These are phyloP conservation scores for Aureobasidium melanogenum DNA, from an alignment of 2,329 filamentous ascomycete genomes.

Conservation along the genomic window DNA sequence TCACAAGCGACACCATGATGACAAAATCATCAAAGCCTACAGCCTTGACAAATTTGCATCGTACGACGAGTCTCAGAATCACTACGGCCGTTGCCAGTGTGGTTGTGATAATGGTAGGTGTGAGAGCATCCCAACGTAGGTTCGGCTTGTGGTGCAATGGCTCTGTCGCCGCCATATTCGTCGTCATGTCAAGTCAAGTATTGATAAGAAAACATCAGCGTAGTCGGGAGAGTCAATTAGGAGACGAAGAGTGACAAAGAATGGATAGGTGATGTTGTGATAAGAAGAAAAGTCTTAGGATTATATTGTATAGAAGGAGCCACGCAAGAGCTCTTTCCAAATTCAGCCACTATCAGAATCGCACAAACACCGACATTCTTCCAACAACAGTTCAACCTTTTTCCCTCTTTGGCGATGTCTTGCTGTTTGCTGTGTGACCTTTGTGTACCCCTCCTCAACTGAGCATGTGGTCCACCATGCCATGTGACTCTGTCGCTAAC, in stretches of 20 bases:
- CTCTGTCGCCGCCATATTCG: neutral
- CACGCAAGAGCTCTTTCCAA: neutral
- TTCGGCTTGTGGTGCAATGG: neutral
- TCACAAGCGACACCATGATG: conserved; percentile 27
- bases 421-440: neutral
- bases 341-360: neutral
- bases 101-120: conserved; percentile 24
- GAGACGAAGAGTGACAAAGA: neutral
- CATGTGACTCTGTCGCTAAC: neutral
- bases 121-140: conserved; percentile 16
- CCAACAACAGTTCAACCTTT: neutral
- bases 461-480: neutral
- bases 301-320: neutral
- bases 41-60: conserved; percentile 23
- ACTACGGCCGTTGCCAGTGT: conserved; percentile 25
- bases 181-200: neutral
- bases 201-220: neutral
- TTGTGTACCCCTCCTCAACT: neutral
- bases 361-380: neutral
- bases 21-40: conserved; percentile 29
- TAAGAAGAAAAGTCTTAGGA: neutral
- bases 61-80: conserved; percentile 26
- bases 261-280: neutral
- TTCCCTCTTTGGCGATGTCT: neutral
- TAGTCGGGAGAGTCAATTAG: neutral